phyloP scores from a whole-genome alignment of 2,329 filamentous ascomycete genomes.

The Taxawa tesnikishii region DNA sequence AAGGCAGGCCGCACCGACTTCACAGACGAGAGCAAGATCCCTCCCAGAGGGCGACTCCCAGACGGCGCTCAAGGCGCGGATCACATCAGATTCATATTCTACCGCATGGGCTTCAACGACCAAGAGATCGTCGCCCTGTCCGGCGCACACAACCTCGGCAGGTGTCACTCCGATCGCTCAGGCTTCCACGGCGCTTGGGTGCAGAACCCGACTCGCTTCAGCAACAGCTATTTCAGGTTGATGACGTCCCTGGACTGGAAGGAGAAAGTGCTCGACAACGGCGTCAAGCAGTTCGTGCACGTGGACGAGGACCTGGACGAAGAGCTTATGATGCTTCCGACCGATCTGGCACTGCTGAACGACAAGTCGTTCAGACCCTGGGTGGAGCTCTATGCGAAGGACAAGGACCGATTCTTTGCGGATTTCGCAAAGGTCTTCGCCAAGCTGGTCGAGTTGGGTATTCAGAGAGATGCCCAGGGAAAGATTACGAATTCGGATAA shows the following conservation, averaged over 20 bases:
- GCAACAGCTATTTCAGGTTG: constrained; percentile 45
- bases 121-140: constrained; percentile 46
- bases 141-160: constrained; percentile 45
- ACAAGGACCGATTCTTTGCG: constrained; percentile 50
- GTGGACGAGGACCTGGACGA: constrained; percentile 44
- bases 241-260: constrained; percentile 41
- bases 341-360: constrained; percentile 45
- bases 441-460: constrained; percentile 50
- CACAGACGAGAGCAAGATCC: constrained; percentile 47
- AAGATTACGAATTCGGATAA: constrained; percentile 46
- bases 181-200: constrained; percentile 50
- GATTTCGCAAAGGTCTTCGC: constrained; percentile 47
- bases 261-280: constrained; percentile 39
- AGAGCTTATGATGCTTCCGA: constrained; percentile 55
- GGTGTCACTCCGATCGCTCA: constrained; percentile 42
- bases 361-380: constrained; percentile 42
- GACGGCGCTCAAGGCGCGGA: constrained; percentile 42
- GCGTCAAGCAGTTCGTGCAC: constrained; percentile 46
- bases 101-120: constrained; percentile 49
- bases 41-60: constrained; percentile 44
- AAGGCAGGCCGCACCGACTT: constrained; percentile 47
- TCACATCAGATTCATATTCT: constrained; percentile 44
- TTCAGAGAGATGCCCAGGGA: constrained; percentile 41
- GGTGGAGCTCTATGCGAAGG: constrained; percentile 47
- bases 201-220: constrained; percentile 38